Conservation (phyloP, 371 early-diverging fungal species). For the Fennellomyces sp. region DNA sequence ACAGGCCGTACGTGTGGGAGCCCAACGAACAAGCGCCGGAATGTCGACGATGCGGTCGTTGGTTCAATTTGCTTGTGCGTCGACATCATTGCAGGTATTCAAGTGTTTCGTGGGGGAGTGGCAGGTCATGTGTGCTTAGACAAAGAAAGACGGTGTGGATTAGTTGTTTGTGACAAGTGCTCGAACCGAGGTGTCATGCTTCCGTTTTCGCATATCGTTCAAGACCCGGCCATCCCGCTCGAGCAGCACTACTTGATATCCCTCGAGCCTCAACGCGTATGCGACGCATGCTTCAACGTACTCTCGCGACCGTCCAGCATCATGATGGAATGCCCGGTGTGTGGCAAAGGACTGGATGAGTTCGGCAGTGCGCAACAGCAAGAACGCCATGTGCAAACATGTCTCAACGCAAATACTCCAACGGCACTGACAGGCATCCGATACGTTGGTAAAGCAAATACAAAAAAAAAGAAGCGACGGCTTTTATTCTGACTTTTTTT, state of each 20-base stretch:
- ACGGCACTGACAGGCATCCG: constrained; percentile 53
- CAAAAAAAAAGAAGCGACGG: not conserved
- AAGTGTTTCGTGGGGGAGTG: not conserved
- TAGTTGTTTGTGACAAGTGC: constrained; percentile 78
- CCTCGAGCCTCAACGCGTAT: constrained; percentile 57
- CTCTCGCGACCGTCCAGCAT: too few species aligned
- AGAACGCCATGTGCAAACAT: constrained; percentile 75
- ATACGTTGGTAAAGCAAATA: constrained; percentile 52
- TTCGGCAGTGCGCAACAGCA: constrained; percentile 41
- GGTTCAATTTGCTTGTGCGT: constrained; percentile 67
- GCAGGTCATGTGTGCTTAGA: not conserved
- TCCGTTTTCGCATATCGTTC: constrained; percentile 49
- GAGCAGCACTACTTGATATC: constrained; percentile 29
- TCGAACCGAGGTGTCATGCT: constrained; percentile 59
- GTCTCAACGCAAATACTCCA: constrained; percentile 52
- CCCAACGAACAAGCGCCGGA: constrained; percentile 38
- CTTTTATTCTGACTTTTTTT: not conserved
- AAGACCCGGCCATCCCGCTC: constrained; percentile 42
- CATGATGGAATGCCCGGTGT: constrained; percentile 81
- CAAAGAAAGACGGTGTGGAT: constrained; percentile 69
- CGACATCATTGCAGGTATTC: constrained; percentile 75
- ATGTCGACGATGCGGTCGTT: constrained; percentile 69
- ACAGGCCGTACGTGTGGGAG: constrained; percentile 14
- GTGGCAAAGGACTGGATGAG: constrained; percentile 45
- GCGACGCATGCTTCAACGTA: too few species aligned